Evolutionary conservation across 805 yeast species (phyloP).

Genomic region (Monosporozyma aerobia): DNA sequence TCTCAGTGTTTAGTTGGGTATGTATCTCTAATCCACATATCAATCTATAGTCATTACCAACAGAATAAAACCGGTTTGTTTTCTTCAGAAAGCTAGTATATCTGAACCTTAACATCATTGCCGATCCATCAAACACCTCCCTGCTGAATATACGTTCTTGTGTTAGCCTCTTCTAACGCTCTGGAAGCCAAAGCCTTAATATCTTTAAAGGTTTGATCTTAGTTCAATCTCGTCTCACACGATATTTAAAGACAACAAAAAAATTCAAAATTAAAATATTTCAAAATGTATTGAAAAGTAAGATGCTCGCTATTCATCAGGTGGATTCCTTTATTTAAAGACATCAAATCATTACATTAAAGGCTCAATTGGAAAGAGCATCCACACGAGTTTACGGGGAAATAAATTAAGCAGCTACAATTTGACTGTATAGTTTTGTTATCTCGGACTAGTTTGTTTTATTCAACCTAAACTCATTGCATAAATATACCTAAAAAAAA

Average conservation of each 20-base stretch:
- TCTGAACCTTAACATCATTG: not conserved
- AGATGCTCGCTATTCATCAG: not conserved
- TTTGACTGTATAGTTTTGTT: not conserved
- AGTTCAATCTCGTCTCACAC: not conserved
- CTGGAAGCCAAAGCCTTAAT: not conserved
- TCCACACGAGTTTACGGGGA: not conserved
- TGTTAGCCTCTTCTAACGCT: not conserved
- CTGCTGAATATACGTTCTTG: not conserved
- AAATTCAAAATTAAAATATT: not conserved
- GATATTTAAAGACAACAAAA: not conserved
- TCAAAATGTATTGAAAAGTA: not conserved
- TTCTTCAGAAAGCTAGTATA: not conserved
- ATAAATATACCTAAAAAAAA: not conserved
- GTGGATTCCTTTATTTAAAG: not conserved
- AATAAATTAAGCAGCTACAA: not conserved
- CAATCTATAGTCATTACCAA: conserved; percentile 29
- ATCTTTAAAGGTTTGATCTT: not conserved
- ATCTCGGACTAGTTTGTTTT: not conserved
- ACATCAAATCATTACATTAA: not conserved
- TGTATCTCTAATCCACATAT: conserved; percentile 92
- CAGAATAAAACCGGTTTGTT: not conserved
- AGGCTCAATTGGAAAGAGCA: not conserved
- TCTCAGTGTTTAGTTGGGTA: conserved; percentile 68
- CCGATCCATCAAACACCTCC: not conserved
- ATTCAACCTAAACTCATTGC: not conserved